Conservation (phyloP, 306 rosid species). For the Myrica gale region DNA sequence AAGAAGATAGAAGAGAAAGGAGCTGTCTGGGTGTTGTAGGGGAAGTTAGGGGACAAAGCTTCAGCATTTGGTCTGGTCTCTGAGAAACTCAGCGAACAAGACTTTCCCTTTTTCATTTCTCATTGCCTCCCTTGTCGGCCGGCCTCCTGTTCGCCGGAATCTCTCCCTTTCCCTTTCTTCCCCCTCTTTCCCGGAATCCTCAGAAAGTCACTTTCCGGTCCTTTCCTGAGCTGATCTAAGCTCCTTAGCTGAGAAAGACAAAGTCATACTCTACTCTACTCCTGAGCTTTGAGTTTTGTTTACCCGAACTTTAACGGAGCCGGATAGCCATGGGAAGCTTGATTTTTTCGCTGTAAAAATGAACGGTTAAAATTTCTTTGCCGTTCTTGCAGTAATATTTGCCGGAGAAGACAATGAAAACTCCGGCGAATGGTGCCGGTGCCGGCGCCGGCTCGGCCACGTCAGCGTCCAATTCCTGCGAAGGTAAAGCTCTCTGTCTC, state of each 20-base stretch:
- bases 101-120: constrained; percentile 23
- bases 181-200: neutral
- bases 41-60: constrained; percentile 50
- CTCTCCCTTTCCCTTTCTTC: neutral
- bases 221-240: constrained; percentile 30
- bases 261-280: neutral
- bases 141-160: constrained; percentile 23
- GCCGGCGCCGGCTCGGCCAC: constrained; percentile 35
- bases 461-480: constrained; percentile 37
- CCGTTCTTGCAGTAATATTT: neutral
- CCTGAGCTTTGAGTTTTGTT: constrained; percentile 14
- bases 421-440: constrained; percentile 46
- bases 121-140: constrained; percentile 18
- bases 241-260: neutral
- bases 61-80: constrained; percentile 67
- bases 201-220: neutral
- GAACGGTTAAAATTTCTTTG: constrained; percentile 28
- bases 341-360: constrained; percentile 13
- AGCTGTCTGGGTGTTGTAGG: constrained; percentile 46
- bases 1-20: constrained; percentile 3
- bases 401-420: constrained; percentile 54
- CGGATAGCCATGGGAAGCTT: constrained; percentile 3
- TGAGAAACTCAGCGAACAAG: constrained; percentile 35
- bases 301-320: constrained; percentile 32
- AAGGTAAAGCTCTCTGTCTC: constrained; percentile 39